phyloP scores from a whole-genome alignment of 2,329 filamentous ascomycete species.

The Pseudopyrenochaeta lycopersici region DNA sequence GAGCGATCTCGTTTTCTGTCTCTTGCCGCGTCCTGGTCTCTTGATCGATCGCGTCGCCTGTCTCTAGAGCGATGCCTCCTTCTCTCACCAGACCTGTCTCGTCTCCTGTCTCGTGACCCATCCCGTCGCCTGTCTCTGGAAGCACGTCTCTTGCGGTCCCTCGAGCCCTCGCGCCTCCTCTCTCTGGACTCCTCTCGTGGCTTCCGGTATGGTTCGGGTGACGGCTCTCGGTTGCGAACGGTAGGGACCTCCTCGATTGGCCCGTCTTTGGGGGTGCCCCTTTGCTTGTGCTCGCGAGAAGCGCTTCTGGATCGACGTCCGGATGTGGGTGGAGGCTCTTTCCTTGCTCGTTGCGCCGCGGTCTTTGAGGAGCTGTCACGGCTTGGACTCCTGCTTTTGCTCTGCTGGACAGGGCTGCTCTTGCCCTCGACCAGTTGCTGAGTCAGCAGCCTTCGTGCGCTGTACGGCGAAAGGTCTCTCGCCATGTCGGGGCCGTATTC shows the following conservation, averaged over 20 bases:
- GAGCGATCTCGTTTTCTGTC: slow-evolving; percentile 19
- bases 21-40: slow-evolving; percentile 17
- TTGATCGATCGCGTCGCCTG: slow-evolving; percentile 25
- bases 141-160: slow-evolving; percentile 16
- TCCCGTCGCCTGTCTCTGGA: slow-evolving; percentile 29
- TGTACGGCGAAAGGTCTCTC: slow-evolving; percentile 44
- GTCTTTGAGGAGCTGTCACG: slow-evolving; percentile 14
- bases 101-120: slow-evolving; percentile 20
- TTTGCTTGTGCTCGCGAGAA: slow-evolving; percentile 17
- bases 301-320: slow-evolving; percentile 24
- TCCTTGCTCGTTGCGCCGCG: slow-evolving; percentile 15
- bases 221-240: slow-evolving; percentile 21
- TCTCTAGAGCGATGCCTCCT: slow-evolving; percentile 27
- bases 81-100: slow-evolving; percentile 24
- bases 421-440: slow-evolving; percentile 30
- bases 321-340: slow-evolving; percentile 16
- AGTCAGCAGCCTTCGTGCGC: slow-evolving; percentile 40
- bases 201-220: slow-evolving; percentile 41
- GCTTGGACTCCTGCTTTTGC: slow-evolving; percentile 24
- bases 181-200: slow-evolving; percentile 26
- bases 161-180: slow-evolving; percentile 16
- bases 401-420: slow-evolving; percentile 21
- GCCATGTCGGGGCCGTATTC: slow-evolving; percentile 23
- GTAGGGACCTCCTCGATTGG: slow-evolving; percentile 19
- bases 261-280: slow-evolving; percentile 19